phyloP scores from a whole-genome alignment of 805 yeast species.

The Kuraishia capsulata region DNA sequence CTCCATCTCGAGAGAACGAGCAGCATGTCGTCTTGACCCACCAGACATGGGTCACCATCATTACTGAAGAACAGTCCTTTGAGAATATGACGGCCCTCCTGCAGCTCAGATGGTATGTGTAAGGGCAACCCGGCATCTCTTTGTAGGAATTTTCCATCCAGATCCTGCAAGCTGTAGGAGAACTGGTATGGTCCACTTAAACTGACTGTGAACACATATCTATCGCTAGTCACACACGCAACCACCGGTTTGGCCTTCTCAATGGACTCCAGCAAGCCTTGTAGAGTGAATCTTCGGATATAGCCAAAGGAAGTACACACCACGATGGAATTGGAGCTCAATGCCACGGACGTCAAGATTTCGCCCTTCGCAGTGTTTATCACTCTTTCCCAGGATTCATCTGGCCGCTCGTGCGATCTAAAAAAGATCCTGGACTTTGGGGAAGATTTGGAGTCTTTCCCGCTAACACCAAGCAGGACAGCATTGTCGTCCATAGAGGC shows the following conservation, averaged over 20 bases:
- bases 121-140: conserved; percentile 39
- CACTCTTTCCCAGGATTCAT: conserved; percentile 63
- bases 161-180: conserved; percentile 24
- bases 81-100: conserved; percentile 21
- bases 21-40: conserved; percentile 70
- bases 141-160: conserved; percentile 26
- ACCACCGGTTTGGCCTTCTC: conserved; percentile 68
- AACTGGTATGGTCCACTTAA: conserved; percentile 19
- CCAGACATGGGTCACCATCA: conserved; percentile 84
- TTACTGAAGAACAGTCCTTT: conserved; percentile 78
- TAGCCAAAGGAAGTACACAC: conserved; percentile 75
- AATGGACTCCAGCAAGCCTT: conserved; percentile 64
- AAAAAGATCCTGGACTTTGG: conserved; percentile 34
- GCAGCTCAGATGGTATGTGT: conserved; percentile 10
- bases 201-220: conserved; percentile 44
- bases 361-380: conserved; percentile 44
- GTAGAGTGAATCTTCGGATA: conserved; percentile 58
- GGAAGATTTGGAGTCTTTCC: conserved; percentile 9
- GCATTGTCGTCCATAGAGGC: conserved; percentile 68
- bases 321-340: conserved; percentile 51
- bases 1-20: conserved; percentile 75
- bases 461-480: conserved; percentile 45
- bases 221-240: conserved; percentile 55
- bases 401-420: conserved; percentile 54
- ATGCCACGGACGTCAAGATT: conserved; percentile 55